These are phyloP conservation scores for Sechiopsis laciniata DNA, from an alignment of 306 rosid genomes.

Conservation along the genomic window DNA sequence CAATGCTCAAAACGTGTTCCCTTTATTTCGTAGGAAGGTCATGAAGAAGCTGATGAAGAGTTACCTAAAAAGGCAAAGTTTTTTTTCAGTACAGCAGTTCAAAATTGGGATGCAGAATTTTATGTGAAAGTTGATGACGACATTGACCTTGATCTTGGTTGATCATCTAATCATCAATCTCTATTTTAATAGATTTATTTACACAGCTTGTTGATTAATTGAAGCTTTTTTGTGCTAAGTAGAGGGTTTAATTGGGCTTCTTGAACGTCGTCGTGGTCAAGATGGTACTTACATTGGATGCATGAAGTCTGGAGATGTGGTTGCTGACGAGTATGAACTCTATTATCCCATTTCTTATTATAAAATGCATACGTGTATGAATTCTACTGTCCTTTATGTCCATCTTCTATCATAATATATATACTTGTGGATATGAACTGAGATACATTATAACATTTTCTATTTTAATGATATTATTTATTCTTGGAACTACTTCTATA, in stretches of 20 bases:
- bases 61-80: conserved; percentile 79
- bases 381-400: neutral
- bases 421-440: neutral
- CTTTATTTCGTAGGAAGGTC: conserved; percentile 64
- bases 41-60: conserved; percentile 99
- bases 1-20: conserved; percentile 17
- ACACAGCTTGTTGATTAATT: conserved; percentile 24
- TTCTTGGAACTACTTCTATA: neutral
- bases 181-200: conserved; percentile 13
- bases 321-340: conserved; percentile 71
- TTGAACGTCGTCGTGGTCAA: conserved; percentile 87
- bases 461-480: neutral
- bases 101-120: conserved; percentile 95
- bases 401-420: neutral
- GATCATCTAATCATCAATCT: conserved; percentile 20
- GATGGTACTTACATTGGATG: conserved; percentile 85
- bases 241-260: conserved; percentile 89
- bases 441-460: neutral
- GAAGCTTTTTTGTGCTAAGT: conserved; percentile 29
- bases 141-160: conserved; percentile 84
- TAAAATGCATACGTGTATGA: neutral
- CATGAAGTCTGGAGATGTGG: conserved; percentile 96
- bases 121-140: conserved; percentile 87
- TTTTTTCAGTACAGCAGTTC: conserved; percentile 88
- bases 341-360: conserved; percentile 16